Percentiles rank a stretch among this genome's conserved stretches.
Conservation (phyloP, 495 filamentous ascomycete species). For the Penicillium steckii region DNA sequence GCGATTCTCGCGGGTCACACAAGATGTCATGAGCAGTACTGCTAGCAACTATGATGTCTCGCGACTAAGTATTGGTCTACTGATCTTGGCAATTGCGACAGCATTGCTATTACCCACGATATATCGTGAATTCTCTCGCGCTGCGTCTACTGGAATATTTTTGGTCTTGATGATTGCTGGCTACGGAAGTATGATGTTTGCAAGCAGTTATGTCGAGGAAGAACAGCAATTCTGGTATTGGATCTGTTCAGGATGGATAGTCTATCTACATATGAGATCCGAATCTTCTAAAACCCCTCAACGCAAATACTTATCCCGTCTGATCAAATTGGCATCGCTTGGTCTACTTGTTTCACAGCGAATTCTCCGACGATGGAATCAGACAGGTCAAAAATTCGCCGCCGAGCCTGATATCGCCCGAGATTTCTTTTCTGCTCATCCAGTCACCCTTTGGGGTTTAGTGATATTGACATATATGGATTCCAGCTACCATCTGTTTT, state of each 20-base stretch:
- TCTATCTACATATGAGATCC: slow-evolving; percentile 58
- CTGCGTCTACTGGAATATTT: slow-evolving; percentile 27
- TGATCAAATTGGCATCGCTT: slow-evolving; percentile 14
- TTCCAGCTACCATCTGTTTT: slow-evolving; percentile 34
- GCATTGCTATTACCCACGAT: slow-evolving; percentile 30
- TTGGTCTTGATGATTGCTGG: slow-evolving; percentile 41
- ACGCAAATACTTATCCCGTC: neutral
- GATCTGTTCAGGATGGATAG: slow-evolving; percentile 74
- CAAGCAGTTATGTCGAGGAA: slow-evolving; percentile 95
- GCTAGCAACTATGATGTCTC: slow-evolving; percentile 86
- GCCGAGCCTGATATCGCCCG: slow-evolving; percentile 83
- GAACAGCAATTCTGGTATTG: slow-evolving; percentile 99
- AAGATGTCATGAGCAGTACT: slow-evolving; percentile 75
- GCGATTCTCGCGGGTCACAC: slow-evolving; percentile 66
- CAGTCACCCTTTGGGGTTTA: slow-evolving; percentile 69
- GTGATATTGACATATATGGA: slow-evolving; percentile 67
- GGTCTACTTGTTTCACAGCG: slow-evolving; percentile 50
- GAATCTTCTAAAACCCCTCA: slow-evolving; percentile 6
- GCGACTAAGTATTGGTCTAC: slow-evolving; percentile 55
- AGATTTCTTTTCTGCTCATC: slow-evolving; percentile 59
- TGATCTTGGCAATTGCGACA: slow-evolving; percentile 43
- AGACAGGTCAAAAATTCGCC: slow-evolving; percentile 92
- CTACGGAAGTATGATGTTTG: slow-evolving; percentile 92
- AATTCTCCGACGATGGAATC: slow-evolving; percentile 80
- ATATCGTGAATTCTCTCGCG: slow-evolving; percentile 19